Base-by-base conservation (phyloP, 768 basidiomycete genomes). In the Tricholoma sp. region DNA sequence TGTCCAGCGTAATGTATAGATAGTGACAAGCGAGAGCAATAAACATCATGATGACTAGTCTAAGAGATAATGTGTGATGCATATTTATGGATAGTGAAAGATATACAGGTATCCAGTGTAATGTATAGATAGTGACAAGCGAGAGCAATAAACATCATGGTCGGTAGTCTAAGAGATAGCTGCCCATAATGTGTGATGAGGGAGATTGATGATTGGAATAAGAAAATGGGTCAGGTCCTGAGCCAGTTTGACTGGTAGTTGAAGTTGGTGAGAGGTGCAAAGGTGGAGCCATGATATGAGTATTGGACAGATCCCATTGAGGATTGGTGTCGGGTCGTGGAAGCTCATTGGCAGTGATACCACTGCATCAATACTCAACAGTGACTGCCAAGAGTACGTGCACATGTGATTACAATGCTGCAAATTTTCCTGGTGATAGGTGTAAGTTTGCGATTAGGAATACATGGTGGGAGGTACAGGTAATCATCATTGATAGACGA, bases 341-440 rank as follows among this genome's bases (percentile, higher is more conserved):
- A 54, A 74, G 70, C 57, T 81, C 79, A 52, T 74, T 72, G 37
- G 75, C 69, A 41, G 72, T 67, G 48, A 75, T 59, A 56, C 84
- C 79, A 59, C 74, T 74, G 64, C 76, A 76, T 54, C 72, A 68
- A 59, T 79, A 81, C 52, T 84, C 82, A 65, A 78, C 52, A 73
- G 75, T 37, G 80, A 72, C 64, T 86, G 82, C n/a, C n/a, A n/a
- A 39, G 85, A 83, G 60, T 82, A 83, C 37, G 85, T 82, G 57
- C 81, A 83, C 59, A 74, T 64, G 59, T 84, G 86, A 59, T 76
- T 73, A 54, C 77, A 73, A 37, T 74, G 63, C 49, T 75, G 71
- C 24, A 73, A 69, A 61, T 74, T 74, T 58, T 83, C 80, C 58
- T 80, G 76, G 54, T 80, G 74, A 65, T 79, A 82, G 54, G 78